Percentiles rank a stretch among this genome's conserved stretches.
These are phyloP conservation scores for Collybiopsis luxurians DNA, from an alignment of 768 basidiomycete species.

Conservation along the genomic window DNA sequence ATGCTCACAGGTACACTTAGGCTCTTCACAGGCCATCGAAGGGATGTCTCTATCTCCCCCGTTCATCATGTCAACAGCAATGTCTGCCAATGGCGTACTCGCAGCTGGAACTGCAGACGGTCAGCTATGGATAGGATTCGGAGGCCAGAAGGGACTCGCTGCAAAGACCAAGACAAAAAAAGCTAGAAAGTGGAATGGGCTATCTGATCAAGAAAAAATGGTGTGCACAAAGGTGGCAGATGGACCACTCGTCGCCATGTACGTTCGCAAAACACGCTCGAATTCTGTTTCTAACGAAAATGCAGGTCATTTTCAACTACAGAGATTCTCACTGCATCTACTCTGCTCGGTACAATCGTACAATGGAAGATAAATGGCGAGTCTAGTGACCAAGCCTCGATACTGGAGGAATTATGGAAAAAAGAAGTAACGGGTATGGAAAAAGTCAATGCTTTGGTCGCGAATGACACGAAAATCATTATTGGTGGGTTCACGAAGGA, in stretches of 20 bases:
- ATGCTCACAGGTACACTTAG: neutral
- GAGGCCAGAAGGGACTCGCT: conserved; percentile 48
- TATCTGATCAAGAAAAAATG: conserved; percentile 44
- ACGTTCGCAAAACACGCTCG: conserved; percentile 19
- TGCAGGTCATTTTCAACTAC: conserved; percentile 49
- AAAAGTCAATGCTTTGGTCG: conserved; percentile 67
- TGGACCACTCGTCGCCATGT: conserved; percentile 76
- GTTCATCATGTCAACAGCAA: conserved; percentile 62
- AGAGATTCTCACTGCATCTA: conserved; percentile 49
- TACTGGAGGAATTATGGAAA: conserved; percentile 45
- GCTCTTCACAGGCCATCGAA: conserved; percentile 29
- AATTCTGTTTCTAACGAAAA: neutral
- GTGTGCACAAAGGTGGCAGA: conserved; percentile 51
- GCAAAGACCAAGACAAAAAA: conserved; percentile 44
- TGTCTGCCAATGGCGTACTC: conserved; percentile 57
- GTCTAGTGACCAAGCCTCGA: conserved; percentile 32
- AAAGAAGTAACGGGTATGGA: conserved; percentile 37
- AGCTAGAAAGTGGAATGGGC: conserved; percentile 71
- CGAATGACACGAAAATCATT: conserved; percentile 44
- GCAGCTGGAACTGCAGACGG: conserved; percentile 80
- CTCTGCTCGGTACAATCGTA: conserved; percentile 57
- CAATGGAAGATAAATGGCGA: conserved; percentile 45
- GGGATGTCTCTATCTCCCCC: conserved; percentile 69
- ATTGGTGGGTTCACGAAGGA: conserved; percentile 61
- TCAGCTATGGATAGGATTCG: conserved; percentile 62